Conservation (phyloP, 2,329 filamentous ascomycete species). For the Massarina eburnea region DNA sequence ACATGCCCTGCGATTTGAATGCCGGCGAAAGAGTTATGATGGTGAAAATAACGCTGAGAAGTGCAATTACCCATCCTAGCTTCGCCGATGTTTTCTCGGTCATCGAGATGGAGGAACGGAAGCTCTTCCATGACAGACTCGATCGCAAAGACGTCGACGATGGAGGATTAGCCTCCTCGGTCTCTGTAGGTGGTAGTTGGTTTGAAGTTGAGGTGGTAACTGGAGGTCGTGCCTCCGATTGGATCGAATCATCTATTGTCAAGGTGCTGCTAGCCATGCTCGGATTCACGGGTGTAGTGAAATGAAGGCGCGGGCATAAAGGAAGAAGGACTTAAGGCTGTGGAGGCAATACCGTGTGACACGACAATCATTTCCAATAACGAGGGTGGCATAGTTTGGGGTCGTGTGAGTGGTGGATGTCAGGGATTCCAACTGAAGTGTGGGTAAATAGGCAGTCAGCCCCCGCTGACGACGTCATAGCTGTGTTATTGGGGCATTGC, state of each 20-base stretch:
- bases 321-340: conserved; percentile 4
- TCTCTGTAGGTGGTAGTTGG: not conserved
- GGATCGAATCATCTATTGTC: not conserved
- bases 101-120: conserved; percentile 13
- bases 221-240: not conserved
- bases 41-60: conserved; percentile 18
- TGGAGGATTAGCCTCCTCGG: not conserved
- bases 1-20: conserved; percentile 14
- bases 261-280: conserved; percentile 5
- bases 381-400: not conserved
- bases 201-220: not conserved
- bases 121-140: conserved; percentile 16
- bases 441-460: not conserved
- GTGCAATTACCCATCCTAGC: conserved; percentile 19
- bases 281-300: not conserved
- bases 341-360: conserved; percentile 10
- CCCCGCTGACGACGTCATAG: not conserved
- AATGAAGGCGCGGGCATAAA: not conserved
- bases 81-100: conserved; percentile 15
- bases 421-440: not conserved
- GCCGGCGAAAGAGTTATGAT: conserved; percentile 18
- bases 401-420: not conserved
- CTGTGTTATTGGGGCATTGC: too few species aligned
- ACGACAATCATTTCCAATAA: conserved; percentile 11
- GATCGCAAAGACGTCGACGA: conserved; percentile 7